phyloP scores from a whole-genome alignment of 768 basidiomycete genomes.

The Piloderma croceum region DNA sequence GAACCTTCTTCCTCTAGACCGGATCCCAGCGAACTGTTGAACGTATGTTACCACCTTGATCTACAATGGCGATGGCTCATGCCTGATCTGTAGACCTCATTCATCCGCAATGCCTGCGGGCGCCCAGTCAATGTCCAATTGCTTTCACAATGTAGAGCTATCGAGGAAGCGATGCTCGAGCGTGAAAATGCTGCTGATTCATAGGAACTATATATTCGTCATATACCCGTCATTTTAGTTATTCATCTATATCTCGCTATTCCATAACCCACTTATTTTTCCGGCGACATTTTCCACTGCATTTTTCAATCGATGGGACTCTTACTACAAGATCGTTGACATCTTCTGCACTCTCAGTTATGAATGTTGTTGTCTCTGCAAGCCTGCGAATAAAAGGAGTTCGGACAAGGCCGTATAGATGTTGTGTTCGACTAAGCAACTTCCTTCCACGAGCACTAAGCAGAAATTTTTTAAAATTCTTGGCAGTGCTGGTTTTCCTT shows the following conservation, averaged over 20 bases:
- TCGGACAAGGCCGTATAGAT: slow-evolving; percentile 1
- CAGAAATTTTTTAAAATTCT: too few species aligned
- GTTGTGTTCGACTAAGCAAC: slow-evolving; percentile 46
- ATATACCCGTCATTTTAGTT: background rate
- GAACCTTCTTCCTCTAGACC: slow-evolving; percentile 53
- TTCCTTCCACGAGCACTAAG: slow-evolving; percentile 66
- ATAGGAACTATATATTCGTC: background rate
- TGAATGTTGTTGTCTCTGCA: slow-evolving; percentile 84
- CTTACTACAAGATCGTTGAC: slow-evolving; percentile 79
- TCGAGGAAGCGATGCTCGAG: slow-evolving; percentile 44
- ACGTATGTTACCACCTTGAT: slow-evolving; percentile 34
- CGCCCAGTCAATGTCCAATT: slow-evolving; percentile 63
- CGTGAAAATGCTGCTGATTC: background rate
- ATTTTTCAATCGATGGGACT: slow-evolving; percentile 61
- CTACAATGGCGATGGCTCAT: slow-evolving; percentile 1
- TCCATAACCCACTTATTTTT: slow-evolving; percentile 34
- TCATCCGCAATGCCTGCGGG: slow-evolving; percentile 64
- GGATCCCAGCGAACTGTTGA: slow-evolving; percentile 48
- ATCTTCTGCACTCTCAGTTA: slow-evolving; percentile 83
- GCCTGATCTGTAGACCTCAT: slow-evolving; percentile 41
- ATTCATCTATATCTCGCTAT: slow-evolving; percentile 22
- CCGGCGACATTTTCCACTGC: slow-evolving; percentile 71
- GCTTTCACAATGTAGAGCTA: slow-evolving; percentile 59
- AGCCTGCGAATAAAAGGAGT: slow-evolving; percentile 40
- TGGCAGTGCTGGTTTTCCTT: too few species aligned